Evolutionary conservation across 257 asterid species (phyloP).

Genomic region (Eucommia ulmoides): DNA sequence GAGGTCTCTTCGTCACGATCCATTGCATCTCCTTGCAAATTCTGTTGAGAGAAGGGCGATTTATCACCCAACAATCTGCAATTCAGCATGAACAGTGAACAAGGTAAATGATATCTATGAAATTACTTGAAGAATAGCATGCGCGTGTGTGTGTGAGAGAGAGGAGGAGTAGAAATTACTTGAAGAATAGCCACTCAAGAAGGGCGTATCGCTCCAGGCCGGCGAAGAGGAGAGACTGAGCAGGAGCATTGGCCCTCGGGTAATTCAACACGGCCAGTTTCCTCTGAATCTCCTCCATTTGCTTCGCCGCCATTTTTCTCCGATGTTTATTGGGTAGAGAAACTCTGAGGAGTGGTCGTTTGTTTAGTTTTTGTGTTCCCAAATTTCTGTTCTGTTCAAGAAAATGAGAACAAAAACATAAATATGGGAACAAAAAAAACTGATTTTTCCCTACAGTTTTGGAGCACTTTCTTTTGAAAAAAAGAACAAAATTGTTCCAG

Average conservation of each 20-base stretch:
- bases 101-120: too few species aligned
- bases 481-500: too few species aligned
- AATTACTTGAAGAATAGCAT: too few species aligned
- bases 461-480: too few species aligned
- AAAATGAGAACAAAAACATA: too few species aligned
- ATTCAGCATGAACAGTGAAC: neutral
- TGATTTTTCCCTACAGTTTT: too few species aligned
- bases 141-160: neutral
- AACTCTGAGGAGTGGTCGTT: too few species aligned
- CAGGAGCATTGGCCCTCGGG: conserved; percentile 81
- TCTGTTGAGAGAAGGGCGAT: conserved; percentile 94
- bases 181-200: conserved; percentile 97
- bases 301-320: conserved; percentile 60
- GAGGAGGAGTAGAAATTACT: conserved; percentile 22
- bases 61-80: conserved; percentile 85
- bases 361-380: too few species aligned
- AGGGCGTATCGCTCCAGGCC: conserved; percentile 99
- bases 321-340: neutral
- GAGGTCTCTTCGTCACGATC: conserved; percentile 96
- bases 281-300: conserved; percentile 87
- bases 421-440: too few species aligned
- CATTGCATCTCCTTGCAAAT: conserved; percentile 81
- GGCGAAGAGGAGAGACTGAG: conserved; percentile 94
- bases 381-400: too few species aligned
- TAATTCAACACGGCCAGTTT: conserved; percentile 55